A percentile compares a stretch with the other conserved stretches of the same genome.
phyloP scores from a whole-genome alignment of 176 grass and related monocot genomes.

The Carex littledalei region DNA sequence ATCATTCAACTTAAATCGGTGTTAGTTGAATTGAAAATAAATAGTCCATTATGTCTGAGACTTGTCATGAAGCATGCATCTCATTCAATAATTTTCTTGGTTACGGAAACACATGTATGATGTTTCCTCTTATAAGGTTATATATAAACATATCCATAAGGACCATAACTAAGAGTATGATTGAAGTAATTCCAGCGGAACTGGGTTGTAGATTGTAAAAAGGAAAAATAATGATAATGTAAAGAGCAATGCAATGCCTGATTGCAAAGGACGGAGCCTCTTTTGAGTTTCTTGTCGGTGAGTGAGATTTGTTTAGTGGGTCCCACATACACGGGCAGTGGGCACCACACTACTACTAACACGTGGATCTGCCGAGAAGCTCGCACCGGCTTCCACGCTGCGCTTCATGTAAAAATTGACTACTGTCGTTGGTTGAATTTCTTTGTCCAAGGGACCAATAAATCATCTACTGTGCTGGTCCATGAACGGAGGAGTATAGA shows the following conservation, averaged over 20 bases:
- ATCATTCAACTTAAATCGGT: neutral
- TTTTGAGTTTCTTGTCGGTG: neutral
- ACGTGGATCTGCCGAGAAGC: constrained; percentile 8
- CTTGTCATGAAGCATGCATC: too few relatives aligned
- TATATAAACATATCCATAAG: neutral
- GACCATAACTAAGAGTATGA: neutral
- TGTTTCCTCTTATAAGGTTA: neutral
- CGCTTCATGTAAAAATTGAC: neutral
- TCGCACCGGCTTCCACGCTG: constrained; percentile 9
- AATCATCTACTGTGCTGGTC: neutral
- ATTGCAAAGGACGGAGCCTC: neutral
- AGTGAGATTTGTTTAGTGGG: neutral
- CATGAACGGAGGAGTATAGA: neutral
- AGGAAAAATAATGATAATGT: constrained; percentile 5
- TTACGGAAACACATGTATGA: neutral
- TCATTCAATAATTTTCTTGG: neutral
- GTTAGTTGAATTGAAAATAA: neutral
- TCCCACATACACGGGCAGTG: neutral
- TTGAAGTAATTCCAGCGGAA: neutral
- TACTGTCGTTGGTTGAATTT: neutral
- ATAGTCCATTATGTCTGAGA: too few relatives aligned
- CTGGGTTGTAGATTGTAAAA: neutral
- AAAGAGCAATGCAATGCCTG: neutral
- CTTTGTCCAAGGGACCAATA: neutral
- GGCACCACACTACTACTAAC: neutral